Conservation (phyloP, 148 eudicot genomes). For the Gaultheria prostrata region DNA sequence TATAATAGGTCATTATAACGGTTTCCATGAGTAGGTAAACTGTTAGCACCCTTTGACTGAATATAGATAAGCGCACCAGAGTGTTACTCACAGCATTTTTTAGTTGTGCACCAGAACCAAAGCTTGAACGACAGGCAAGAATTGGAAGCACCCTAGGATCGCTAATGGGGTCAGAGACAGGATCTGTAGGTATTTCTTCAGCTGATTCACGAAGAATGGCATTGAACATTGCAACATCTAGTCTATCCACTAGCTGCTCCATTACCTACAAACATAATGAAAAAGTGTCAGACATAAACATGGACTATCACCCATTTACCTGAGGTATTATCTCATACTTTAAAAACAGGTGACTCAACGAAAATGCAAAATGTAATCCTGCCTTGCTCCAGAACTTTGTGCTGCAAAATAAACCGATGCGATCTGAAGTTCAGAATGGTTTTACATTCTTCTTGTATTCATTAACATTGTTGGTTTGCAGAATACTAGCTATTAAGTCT, state of each 20-base stretch:
- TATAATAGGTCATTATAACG: background rate
- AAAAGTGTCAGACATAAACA: background rate
- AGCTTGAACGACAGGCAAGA: slow-evolving; percentile 86
- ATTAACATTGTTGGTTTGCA: background rate
- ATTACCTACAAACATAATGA: slow-evolving; percentile 50
- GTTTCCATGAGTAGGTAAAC: background rate
- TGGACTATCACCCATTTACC: background rate
- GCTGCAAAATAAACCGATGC: background rate
- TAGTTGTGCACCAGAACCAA: slow-evolving; percentile 89
- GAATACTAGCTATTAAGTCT: background rate
- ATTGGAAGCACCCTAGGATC: slow-evolving; percentile 83
- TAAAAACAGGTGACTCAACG: background rate
- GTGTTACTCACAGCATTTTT: slow-evolving; percentile 84
- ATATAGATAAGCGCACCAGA: background rate
- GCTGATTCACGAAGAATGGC: slow-evolving; percentile 88
- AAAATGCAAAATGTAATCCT: background rate
- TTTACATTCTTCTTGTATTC: background rate
- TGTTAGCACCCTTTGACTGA: background rate
- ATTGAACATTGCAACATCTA: slow-evolving; percentile 95
- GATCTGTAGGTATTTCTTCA: slow-evolving; percentile 90
- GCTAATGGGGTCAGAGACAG: slow-evolving; percentile 80
- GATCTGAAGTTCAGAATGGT: background rate
- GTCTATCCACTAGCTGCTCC: slow-evolving; percentile 82
- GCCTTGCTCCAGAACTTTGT: background rate
- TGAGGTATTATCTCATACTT: background rate